Evolutionary conservation across 2,329 filamentous ascomycete species (phyloP).

Genomic region (Graphilbum ipis-grandicollis): DNA sequence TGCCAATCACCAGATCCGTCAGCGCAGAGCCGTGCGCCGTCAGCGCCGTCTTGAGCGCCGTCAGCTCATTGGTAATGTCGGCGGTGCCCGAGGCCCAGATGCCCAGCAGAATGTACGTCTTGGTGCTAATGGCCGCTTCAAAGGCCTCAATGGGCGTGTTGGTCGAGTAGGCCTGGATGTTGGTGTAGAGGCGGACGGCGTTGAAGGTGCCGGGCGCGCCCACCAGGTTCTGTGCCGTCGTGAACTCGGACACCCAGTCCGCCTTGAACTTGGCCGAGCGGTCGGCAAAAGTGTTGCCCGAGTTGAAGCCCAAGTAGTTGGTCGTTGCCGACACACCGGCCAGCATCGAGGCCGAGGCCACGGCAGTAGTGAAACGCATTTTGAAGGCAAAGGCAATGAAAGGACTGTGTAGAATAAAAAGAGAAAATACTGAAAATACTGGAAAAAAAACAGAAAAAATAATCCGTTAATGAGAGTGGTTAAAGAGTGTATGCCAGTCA

Average conservation of each 20-base stretch:
- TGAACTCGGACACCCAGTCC: conserved; percentile 51
- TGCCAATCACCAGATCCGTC: conserved; percentile 41
- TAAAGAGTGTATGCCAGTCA: too few relatives aligned
- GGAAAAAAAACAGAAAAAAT: too few relatives aligned
- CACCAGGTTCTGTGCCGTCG: conserved; percentile 41
- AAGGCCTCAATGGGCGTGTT: conserved; percentile 67
- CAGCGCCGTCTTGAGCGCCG: conserved; percentile 39
- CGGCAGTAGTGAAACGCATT: too few relatives aligned
- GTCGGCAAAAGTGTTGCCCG: conserved; percentile 26
- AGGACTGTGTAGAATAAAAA: too few relatives aligned
- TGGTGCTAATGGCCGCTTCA: conserved; percentile 47
- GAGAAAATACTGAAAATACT: too few relatives aligned
- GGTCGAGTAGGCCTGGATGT: conserved; percentile 46
- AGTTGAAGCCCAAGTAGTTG: conserved; percentile 39
- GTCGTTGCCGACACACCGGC: conserved; percentile 7
- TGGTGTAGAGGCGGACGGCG: conserved; percentile 52
- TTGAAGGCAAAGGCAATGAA: too few relatives aligned
- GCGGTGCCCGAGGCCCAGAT: conserved; percentile 41
- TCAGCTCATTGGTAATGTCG: conserved; percentile 42
- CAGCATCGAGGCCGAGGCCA: too few relatives aligned
- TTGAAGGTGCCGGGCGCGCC: conserved; percentile 46
- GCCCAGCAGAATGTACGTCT: conserved; percentile 45
- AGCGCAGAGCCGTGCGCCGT: conserved; percentile 30
- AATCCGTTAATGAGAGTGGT: too few relatives aligned
- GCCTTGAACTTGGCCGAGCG: conserved; percentile 32